Evolutionary conservation across 2,329 filamentous ascomycete species (phyloP).

Genomic region (Cytospora schulzeri): DNA sequence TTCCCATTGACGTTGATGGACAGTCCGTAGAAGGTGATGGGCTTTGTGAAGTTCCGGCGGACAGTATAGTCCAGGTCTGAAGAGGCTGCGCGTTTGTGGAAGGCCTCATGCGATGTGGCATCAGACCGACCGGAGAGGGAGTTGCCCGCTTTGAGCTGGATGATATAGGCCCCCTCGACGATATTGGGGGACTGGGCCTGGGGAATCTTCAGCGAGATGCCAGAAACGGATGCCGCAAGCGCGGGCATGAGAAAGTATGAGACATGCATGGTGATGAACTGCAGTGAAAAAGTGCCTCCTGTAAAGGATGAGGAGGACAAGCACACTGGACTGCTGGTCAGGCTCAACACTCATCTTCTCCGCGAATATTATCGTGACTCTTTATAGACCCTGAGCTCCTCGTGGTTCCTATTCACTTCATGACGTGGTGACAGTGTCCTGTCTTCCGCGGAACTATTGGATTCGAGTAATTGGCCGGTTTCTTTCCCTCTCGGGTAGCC

Average conservation of each 20-base stretch:
- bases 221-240: not conserved
- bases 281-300: not conserved
- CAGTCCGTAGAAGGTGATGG: conserved; percentile 4
- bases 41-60: conserved; percentile 5
- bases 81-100: conserved; percentile 6
- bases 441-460: not conserved
- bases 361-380: not conserved
- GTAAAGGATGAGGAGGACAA: not conserved
- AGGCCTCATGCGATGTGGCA: conserved; percentile 1
- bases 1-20: conserved; percentile 6
- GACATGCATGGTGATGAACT: not conserved
- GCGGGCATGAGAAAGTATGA: not conserved
- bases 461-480: no score
- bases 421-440: not conserved
- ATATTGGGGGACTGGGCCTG: not conserved
- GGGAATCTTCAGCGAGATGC: not conserved
- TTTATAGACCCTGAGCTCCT: not conserved
- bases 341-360: not conserved
- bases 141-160: not conserved
- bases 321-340: not conserved
- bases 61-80: not conserved
- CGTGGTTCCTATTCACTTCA: not conserved
- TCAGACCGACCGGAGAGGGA: not conserved
- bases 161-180: conserved; percentile 2
- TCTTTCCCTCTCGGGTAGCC: not conserved